These are phyloP conservation scores for Xerocomellus amylosporus DNA, from an alignment of 768 basidiomycete species.

Conservation along the genomic window DNA sequence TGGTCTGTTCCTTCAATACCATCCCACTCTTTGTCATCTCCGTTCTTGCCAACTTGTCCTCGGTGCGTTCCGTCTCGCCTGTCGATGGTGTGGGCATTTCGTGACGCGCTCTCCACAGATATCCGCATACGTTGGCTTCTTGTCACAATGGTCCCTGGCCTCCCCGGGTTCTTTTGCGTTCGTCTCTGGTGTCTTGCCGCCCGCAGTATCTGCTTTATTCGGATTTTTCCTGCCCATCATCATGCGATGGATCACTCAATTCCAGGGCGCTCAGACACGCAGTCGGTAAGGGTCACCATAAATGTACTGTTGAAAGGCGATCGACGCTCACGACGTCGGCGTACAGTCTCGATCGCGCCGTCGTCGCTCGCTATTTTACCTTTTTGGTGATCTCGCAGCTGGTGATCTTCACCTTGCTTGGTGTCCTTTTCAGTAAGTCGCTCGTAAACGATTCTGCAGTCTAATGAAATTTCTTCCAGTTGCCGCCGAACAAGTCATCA, in stretches of 20 bases:
- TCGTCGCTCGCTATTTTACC: constrained; percentile 87
- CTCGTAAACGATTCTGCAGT: not conserved
- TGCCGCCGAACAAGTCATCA: constrained; percentile 40
- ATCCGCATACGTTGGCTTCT: constrained; percentile 67
- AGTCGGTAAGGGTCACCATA: constrained; percentile 23
- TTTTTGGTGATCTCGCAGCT: constrained; percentile 94
- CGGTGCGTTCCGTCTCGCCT: constrained; percentile 44
- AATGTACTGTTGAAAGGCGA: not conserved
- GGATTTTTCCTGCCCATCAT: constrained; percentile 88
- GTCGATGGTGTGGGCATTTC: not conserved
- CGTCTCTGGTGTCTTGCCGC: constrained; percentile 90
- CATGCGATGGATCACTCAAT: constrained; percentile 79
- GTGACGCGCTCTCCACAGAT: constrained; percentile 15
- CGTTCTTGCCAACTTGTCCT: constrained; percentile 83
- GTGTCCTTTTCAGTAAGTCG: constrained; percentile 80
- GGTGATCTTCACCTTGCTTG: constrained; percentile 90
- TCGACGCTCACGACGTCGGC: not conserved
- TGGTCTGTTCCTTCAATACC: constrained; percentile 93
- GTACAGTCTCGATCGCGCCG: constrained; percentile 83
- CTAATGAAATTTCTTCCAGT: constrained; percentile 19
- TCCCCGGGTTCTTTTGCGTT: constrained; percentile 74
- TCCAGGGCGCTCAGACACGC: constrained; percentile 52
- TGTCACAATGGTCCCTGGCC: constrained; percentile 63
- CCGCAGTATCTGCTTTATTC: constrained; percentile 83
- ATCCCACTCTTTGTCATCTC: constrained; percentile 89